Evolutionary conservation across 768 basidiomycete genomes (phyloP).

Genomic region (Hypholoma fasciculare): DNA sequence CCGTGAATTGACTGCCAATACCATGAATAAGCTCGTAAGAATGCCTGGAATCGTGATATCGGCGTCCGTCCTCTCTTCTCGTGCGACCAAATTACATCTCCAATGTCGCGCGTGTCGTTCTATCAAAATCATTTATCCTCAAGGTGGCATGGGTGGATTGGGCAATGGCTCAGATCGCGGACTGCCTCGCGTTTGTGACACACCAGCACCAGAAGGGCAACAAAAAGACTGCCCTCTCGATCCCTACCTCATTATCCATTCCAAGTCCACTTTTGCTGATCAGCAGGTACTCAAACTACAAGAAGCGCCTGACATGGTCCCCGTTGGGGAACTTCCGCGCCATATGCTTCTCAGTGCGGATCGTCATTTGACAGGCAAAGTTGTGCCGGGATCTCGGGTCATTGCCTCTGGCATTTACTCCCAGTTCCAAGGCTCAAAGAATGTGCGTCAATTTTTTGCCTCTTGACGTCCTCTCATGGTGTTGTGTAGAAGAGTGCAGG

Average conservation of each 20-base stretch:
- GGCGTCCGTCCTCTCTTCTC: slow-evolving; percentile 89
- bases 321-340: slow-evolving; percentile 94
- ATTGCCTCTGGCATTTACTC: slow-evolving; percentile 97
- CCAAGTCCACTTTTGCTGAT: slow-evolving; percentile 92
- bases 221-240: slow-evolving; percentile 95
- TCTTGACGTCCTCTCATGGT: not conserved
- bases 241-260: slow-evolving; percentile 94
- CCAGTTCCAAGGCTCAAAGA: slow-evolving; percentile 88
- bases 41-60: slow-evolving; percentile 98
- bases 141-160: slow-evolving; percentile 80
- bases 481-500: slow-evolving; percentile 69
- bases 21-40: slow-evolving; percentile 94
- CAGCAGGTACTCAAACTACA: slow-evolving; percentile 97
- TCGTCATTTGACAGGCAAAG: slow-evolving; percentile 87
- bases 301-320: slow-evolving; percentile 99
- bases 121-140: slow-evolving; percentile 75
- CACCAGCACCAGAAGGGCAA: slow-evolving; percentile 75
- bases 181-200: slow-evolving; percentile 87
- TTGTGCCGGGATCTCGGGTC: slow-evolving; percentile 94
- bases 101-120: slow-evolving; percentile 91
- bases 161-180: slow-evolving; percentile 84
- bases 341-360: slow-evolving; percentile 94
- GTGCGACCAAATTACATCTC: slow-evolving; percentile 88
- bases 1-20: slow-evolving; percentile 90
- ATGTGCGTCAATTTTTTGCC: slow-evolving; percentile 44